Evolutionary conservation across 805 yeast genomes (phyloP).

Genomic region (Isabelozyma pseudorhagii): DNA sequence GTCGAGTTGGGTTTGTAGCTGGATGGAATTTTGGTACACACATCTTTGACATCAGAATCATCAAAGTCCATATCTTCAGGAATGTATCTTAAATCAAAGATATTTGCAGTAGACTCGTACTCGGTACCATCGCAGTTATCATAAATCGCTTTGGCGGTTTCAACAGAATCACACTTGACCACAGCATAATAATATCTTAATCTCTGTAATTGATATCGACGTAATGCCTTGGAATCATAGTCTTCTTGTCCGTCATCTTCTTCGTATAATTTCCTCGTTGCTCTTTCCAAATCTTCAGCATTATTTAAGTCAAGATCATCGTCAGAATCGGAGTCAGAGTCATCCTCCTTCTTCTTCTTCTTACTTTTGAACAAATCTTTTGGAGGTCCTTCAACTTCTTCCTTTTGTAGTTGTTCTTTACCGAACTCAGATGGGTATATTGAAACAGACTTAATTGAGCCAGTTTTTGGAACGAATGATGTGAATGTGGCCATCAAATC

Average conservation of each 20-base stretch:
- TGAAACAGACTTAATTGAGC: constrained; percentile 62
- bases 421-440: constrained; percentile 92
- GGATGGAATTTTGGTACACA: constrained; percentile 67
- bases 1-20: constrained; percentile 70
- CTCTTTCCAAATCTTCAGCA: constrained; percentile 49
- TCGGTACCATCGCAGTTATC: constrained; percentile 92
- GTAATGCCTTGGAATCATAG: constrained; percentile 76
- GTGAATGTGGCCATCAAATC: constrained; percentile 88
- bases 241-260: constrained; percentile 83
- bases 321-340: constrained; percentile 30
- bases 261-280: constrained; percentile 68
- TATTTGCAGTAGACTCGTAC: constrained; percentile 91
- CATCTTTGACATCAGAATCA: constrained; percentile 71
- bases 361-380: constrained; percentile 66
- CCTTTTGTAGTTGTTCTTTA: constrained; percentile 84
- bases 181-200: constrained; percentile 92
- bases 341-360: constrained; percentile 33
- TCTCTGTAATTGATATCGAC: constrained; percentile 90
- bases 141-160: constrained; percentile 73
- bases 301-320: constrained; percentile 44
- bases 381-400: constrained; percentile 91
- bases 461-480: constrained; percentile 78
- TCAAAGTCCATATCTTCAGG: constrained; percentile 89
- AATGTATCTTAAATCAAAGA: constrained; percentile 86
- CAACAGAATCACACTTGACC: constrained; percentile 71